Conservation (phyloP, 2,329 filamentous ascomycete species). For the Trichoderma asperellum region DNA sequence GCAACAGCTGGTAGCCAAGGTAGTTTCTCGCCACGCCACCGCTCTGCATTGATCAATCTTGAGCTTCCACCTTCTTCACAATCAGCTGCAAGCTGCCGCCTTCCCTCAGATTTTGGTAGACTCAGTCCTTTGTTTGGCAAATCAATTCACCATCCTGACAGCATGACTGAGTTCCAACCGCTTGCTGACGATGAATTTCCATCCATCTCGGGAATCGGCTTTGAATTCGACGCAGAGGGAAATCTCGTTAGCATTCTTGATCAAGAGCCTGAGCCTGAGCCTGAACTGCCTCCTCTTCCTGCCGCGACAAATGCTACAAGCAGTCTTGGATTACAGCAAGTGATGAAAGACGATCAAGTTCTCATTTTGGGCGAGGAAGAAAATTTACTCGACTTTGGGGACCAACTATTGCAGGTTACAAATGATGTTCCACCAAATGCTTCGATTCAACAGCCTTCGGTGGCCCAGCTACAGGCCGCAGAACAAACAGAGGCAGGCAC, state of each 20-base stretch:
- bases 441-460: not conserved
- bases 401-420: constrained; percentile 45
- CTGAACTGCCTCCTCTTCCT: constrained; percentile 50
- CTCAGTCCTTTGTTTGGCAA: constrained; percentile 39
- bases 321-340: not conserved
- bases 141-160: constrained; percentile 30
- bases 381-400: constrained; percentile 44
- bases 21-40: constrained; percentile 39
- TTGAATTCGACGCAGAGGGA: constrained; percentile 57
- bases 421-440: constrained; percentile 38
- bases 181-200: constrained; percentile 48
- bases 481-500: constrained; percentile 34
- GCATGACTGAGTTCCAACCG: constrained; percentile 38
- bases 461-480: constrained; percentile 12
- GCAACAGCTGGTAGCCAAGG: constrained; percentile 36
- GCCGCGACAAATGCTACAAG: not conserved
- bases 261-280: constrained; percentile 50
- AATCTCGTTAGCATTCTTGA: constrained; percentile 51
- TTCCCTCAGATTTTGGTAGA: constrained; percentile 43
- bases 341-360: not conserved
- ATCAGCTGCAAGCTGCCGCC: constrained; percentile 39
- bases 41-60: constrained; percentile 38
- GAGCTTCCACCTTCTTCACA: constrained; percentile 44
- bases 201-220: constrained; percentile 46
- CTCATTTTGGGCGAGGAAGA: constrained; percentile 35